phyloP scores from a whole-genome alignment of 805 yeast genomes.

The Starmerella stellata region DNA sequence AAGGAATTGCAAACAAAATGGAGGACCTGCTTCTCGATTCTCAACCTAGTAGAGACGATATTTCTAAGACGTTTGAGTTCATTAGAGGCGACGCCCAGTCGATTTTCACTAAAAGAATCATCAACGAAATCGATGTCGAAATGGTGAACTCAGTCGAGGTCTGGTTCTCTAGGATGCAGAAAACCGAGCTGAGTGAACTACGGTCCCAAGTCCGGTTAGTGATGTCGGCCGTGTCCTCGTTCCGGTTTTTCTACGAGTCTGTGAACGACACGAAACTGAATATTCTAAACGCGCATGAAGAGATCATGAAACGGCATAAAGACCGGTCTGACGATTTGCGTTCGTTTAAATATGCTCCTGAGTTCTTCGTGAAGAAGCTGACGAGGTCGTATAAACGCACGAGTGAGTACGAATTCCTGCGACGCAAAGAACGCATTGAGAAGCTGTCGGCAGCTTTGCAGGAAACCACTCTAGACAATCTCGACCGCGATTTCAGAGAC shows the following conservation, averaged over 20 bases:
- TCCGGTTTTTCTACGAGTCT: slow-evolving; percentile 15
- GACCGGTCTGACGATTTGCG: background rate
- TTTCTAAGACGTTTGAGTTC: slow-evolving; percentile 6
- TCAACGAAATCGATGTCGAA: slow-evolving; percentile 14
- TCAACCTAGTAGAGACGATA: slow-evolving; percentile 10
- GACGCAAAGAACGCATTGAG: background rate
- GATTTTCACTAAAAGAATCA: slow-evolving; percentile 8
- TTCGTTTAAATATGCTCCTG: background rate
- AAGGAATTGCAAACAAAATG: slow-evolving; percentile 2
- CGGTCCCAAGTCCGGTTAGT: slow-evolving; percentile 14
- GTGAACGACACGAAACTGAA: slow-evolving; percentile 3
- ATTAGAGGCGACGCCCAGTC: slow-evolving; percentile 8
- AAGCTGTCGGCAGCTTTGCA: background rate
- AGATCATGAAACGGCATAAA: background rate
- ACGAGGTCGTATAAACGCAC: slow-evolving; percentile 8
- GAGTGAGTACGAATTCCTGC: slow-evolving; percentile 8
- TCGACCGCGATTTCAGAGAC: too few relatives aligned
- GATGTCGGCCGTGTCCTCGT: slow-evolving; percentile 14
- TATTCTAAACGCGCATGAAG: background rate
- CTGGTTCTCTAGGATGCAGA: slow-evolving; percentile 17
- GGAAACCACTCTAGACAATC: background rate
- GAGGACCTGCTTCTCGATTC: background rate
- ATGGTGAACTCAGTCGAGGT: slow-evolving; percentile 14
- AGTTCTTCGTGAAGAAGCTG: background rate
- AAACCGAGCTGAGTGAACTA: slow-evolving; percentile 18